These are phyloP conservation scores for grape (Vitis vinifera) DNA, from an alignment of 164 flowering plant genomes.

Conservation along the genomic window DNA sequence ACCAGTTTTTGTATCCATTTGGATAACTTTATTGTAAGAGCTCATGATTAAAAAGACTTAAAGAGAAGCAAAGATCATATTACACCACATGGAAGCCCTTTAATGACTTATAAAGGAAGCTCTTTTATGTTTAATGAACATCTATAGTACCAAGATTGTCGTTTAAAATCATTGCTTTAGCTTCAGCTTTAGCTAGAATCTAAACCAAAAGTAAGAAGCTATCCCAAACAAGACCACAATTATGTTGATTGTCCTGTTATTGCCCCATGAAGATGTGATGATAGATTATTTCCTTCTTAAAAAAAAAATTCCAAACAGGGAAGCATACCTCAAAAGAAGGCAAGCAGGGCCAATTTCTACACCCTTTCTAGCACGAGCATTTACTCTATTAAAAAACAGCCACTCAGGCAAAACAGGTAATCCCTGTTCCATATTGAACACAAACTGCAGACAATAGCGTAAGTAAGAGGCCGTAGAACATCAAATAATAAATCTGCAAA, in stretches of 20 bases:
- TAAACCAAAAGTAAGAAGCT: too few relatives aligned
- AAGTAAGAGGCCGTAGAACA: neutral
- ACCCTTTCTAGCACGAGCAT: conserved; percentile 82
- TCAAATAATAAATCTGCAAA: neutral
- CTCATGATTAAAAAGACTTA: too few relatives aligned
- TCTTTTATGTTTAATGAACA: too few relatives aligned
- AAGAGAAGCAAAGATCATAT: too few relatives aligned
- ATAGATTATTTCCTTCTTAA: neutral
- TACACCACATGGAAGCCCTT: too few relatives aligned
- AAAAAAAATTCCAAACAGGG: neutral
- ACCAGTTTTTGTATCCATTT: too few relatives aligned
- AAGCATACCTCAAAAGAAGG: conserved; percentile 61
- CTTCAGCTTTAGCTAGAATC: neutral
- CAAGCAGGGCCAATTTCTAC: conserved; percentile 70
- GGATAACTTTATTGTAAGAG: too few relatives aligned
- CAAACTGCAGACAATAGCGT: conserved; percentile 58
- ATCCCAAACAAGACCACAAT: too few relatives aligned
- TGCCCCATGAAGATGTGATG: neutral
- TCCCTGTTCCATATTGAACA: conserved; percentile 89
- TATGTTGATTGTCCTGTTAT: too few relatives aligned
- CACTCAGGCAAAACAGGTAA: conserved; percentile 93
- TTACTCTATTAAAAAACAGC: conserved; percentile 83
- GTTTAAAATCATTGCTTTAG: too few relatives aligned
- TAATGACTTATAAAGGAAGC: too few relatives aligned
- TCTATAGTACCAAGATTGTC: too few relatives aligned